Evolutionary conservation across 768 basidiomycete species (phyloP), one percentile per base, ranked within the genome.

Genomic region (Infundibulicybe gibba): DNA sequence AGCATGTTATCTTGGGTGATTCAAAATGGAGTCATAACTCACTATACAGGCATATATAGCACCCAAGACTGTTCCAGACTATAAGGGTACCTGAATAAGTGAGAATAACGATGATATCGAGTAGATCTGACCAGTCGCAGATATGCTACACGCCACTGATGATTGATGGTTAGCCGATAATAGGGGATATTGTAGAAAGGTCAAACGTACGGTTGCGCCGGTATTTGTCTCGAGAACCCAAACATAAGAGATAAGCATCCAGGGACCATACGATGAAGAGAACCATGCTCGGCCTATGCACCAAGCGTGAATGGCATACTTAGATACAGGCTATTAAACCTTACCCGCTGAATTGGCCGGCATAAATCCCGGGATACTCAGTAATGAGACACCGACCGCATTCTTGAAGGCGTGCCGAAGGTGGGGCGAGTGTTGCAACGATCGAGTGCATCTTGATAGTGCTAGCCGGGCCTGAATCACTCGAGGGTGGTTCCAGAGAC

Each of bases 151-250:
- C 75, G 61, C 68, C 72, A 76, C 61, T 63, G 32, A 35, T n/a
- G n/a, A n/a, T n/a, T n/a, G n/a, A 20, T 32, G 12, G 19, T 40
- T 42, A 21, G 45, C n/a, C n/a, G n/a, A n/a, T n/a, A n/a, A n/a
- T n/a, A n/a, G n/a, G n/a, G n/a, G n/a, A n/a, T n/a, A n/a, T n/a
- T n/a, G n/a, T n/a, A n/a, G n/a, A n/a, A n/a, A n/a, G n/a, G n/a
- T n/a, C n/a, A n/a, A n/a, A n/a, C n/a, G n/a, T 21, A 62, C 63
- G 6, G 75, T 77, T 34, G 76, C 75, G n/a, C 75, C 76, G 1
- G 71, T 74, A 49, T 72, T 78, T 6, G 74, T 75, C 53, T 76
- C 74, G 30, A 77, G 60, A 5, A 78, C 74, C 74, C 74, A 77
- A 1, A 77, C 59, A 54, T 74, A 75, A 20, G 69, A 73, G 49